Conservation (phyloP, 257 asterid species). For the Solanum clarkiae region DNA sequence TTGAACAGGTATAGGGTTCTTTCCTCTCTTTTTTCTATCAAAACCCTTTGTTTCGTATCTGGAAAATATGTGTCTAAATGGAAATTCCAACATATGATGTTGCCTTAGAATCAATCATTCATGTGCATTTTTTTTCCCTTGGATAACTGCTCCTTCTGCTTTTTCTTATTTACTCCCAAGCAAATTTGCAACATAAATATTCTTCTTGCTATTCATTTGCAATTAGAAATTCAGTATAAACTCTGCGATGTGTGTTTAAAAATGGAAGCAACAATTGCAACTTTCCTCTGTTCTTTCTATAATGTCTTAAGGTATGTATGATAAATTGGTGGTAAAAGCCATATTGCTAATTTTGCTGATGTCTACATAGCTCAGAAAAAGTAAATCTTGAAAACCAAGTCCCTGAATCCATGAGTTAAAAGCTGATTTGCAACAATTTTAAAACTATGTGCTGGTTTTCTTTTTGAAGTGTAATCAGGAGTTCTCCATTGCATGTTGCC, state of each 20-base stretch:
- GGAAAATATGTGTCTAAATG: neutral
- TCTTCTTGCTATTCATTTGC: neutral
- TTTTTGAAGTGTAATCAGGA: neutral
- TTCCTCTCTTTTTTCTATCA: neutral
- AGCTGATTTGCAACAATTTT: neutral
- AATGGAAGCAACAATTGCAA: neutral
- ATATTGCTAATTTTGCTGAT: neutral
- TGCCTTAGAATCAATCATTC: neutral
- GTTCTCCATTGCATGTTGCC: neutral
- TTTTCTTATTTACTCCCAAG: neutral
- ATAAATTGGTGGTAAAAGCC: neutral
- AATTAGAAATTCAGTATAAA: neutral
- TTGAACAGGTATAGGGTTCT: conserved; percentile 45
- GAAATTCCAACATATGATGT: neutral
- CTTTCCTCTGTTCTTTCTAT: neutral
- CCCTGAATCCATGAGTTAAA: neutral
- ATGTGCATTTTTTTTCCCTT: neutral
- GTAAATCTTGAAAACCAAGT: neutral
- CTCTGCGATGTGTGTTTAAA: neutral
- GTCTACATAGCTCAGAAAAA: neutral
- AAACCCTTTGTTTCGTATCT: neutral
- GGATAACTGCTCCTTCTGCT: neutral
- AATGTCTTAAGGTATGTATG: neutral
- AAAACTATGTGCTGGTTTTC: neutral
- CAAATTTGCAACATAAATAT: neutral